These are phyloP conservation scores for Suillus bovinus DNA, from an alignment of 768 basidiomycete species.

Conservation along the genomic window DNA sequence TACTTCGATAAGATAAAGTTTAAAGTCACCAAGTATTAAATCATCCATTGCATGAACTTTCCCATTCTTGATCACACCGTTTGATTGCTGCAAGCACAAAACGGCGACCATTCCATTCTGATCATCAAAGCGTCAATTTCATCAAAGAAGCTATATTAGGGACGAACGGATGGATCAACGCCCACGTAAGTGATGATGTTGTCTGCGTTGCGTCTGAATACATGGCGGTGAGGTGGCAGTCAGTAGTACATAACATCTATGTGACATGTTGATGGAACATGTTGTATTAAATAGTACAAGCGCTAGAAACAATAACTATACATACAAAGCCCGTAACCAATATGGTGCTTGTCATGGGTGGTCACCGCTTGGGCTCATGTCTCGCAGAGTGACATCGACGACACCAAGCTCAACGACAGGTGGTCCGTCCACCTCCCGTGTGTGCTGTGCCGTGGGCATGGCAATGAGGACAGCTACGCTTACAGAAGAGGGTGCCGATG, in stretches of 20 bases:
- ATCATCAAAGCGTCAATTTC: not conserved
- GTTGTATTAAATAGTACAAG: not conserved
- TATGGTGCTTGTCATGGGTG: not conserved
- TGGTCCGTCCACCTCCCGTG: constrained; percentile 23
- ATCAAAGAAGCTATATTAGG: constrained; percentile 2
- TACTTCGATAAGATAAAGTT: not conserved
- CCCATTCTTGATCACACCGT: not conserved
- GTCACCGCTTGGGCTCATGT: not conserved
- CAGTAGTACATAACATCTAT: not conserved
- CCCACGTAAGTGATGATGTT: not conserved
- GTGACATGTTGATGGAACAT: not conserved
- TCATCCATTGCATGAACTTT: not conserved
- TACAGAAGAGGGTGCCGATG: constrained; percentile 23
- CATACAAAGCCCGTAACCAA: not conserved
- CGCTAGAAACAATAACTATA: not conserved
- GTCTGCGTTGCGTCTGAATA: not conserved
- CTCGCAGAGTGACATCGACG: constrained; percentile 15
- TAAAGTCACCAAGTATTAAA: not conserved
- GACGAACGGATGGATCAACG: not conserved
- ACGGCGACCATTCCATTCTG: not conserved
- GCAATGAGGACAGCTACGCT: constrained; percentile 46
- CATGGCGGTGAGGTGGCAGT: not conserved
- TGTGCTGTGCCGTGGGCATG: constrained; percentile 34
- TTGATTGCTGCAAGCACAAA: not conserved
- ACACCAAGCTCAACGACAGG: constrained; percentile 38